A percentile compares a stretch with the other conserved stretches of the same genome.
Evolutionary conservation across 768 basidiomycete genomes (phyloP).

Genomic region (Lactarius hatsudake): DNA sequence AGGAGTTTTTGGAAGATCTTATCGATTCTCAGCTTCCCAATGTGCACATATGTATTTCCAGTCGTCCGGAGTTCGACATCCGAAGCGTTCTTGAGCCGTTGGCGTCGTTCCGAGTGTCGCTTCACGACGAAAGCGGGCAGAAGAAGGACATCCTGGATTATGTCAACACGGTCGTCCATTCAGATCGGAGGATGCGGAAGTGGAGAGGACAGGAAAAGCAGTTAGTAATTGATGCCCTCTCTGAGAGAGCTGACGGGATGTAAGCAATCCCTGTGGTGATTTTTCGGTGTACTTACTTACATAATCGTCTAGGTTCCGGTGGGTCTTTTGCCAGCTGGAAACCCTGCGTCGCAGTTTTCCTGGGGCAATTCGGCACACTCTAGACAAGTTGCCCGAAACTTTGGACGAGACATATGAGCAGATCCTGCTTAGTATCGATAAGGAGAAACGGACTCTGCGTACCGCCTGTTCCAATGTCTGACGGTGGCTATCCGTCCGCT

Average conservation of each 20-base stretch:
- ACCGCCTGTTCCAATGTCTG: not conserved
- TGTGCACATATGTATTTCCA: not conserved
- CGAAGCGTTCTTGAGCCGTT: not conserved
- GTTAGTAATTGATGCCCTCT: not conserved
- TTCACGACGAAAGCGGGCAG: not conserved
- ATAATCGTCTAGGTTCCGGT: not conserved
- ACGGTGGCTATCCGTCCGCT: not conserved
- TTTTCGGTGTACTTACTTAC: not conserved
- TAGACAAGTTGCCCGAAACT: not conserved
- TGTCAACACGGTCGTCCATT: not conserved
- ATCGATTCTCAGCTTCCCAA: not conserved
- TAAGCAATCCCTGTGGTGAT: not conserved
- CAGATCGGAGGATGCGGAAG: not conserved
- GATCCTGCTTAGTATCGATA: not conserved
- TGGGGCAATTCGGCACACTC: not conserved
- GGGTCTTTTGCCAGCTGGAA: not conserved
- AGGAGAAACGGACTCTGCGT: not conserved
- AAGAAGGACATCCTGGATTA: not conserved
- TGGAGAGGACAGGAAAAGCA: not conserved
- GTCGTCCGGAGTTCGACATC: not conserved
- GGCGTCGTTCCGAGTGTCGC: not conserved
- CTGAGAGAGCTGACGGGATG: not conserved
- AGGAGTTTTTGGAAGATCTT: not conserved
- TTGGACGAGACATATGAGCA: not conserved
- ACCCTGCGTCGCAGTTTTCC: not conserved